Conservation (phyloP, 1,139 yeast species). For the Scheffersomyces titani region DNA sequence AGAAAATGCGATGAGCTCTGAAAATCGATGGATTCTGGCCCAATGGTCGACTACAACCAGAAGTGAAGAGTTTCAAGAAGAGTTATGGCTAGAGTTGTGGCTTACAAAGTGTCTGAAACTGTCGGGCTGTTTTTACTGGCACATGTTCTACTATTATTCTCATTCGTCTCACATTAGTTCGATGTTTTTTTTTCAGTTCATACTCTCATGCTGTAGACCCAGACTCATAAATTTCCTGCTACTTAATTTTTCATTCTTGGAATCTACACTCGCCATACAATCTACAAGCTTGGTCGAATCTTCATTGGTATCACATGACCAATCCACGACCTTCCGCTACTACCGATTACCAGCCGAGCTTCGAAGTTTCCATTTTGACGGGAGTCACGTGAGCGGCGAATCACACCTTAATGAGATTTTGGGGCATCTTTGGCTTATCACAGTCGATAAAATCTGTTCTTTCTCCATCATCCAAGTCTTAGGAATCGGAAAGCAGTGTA, state of each 20-base stretch:
- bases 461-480: not conserved
- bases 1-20: not conserved
- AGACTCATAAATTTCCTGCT: not conserved
- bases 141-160: no score
- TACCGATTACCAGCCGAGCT: not conserved
- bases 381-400: not conserved
- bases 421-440: not conserved
- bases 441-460: not conserved
- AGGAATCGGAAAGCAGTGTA: not conserved
- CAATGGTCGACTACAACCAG: not conserved
- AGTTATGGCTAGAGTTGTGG: no score
- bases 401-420: not conserved
- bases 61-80: no score
- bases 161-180: no score
- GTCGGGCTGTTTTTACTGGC: no score
- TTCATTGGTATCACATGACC: not conserved
- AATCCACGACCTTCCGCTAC: not conserved
- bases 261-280: no score
- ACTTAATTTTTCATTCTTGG: not conserved
- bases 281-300: not conserved
- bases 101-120: no score
- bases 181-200: not conserved
- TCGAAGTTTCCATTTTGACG: not conserved
- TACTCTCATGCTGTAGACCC: not conserved
- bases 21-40: not conserved